Evolutionary conservation across 768 basidiomycete species (phyloP).

Genomic region (Kondoa subrosea): DNA sequence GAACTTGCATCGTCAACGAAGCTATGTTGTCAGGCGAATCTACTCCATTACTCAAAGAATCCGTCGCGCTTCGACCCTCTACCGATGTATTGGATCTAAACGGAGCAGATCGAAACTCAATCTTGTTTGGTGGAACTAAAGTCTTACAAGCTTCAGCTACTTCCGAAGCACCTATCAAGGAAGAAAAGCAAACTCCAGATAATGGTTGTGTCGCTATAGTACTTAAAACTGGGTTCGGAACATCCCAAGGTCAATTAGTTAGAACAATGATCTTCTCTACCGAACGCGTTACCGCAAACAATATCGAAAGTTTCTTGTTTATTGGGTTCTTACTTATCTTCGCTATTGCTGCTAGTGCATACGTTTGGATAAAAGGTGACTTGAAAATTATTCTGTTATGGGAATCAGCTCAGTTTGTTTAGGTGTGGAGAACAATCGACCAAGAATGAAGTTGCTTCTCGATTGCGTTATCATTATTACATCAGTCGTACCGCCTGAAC

Average conservation of each 20-base stretch:
- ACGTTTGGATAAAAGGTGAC: constrained; percentile 95
- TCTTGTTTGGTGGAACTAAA: constrained; percentile 94
- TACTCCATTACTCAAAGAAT: constrained; percentile 89
- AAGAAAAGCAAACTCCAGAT: constrained; percentile 45
- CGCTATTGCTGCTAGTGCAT: constrained; percentile 92
- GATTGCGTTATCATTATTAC: constrained; percentile 95
- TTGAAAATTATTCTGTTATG: not conserved
- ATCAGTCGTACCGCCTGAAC: constrained; percentile 88
- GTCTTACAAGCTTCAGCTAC: constrained; percentile 57
- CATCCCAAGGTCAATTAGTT: constrained; percentile 89
- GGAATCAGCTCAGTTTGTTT: not conserved
- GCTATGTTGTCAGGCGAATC: constrained; percentile 99
- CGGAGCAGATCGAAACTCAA: constrained; percentile 63
- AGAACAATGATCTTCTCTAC: constrained; percentile 98
- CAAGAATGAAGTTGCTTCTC: constrained; percentile 82
- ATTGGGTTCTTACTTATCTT: constrained; percentile 96
- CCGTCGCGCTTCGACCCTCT: constrained; percentile 63
- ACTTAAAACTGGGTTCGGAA: constrained; percentile 89
- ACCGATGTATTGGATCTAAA: constrained; percentile 68
- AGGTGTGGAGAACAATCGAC: constrained; percentile 82
- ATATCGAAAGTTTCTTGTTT: constrained; percentile 85
- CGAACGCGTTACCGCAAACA: constrained; percentile 91
- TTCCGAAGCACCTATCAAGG: constrained; percentile 11
- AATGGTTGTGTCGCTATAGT: constrained; percentile 83
- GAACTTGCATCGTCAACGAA: constrained; percentile 93